A percentile compares a stretch with the other conserved stretches of the same genome.
phyloP scores from a whole-genome alignment of 2,329 filamentous ascomycete genomes.

The Corniculantispora saksenae region DNA sequence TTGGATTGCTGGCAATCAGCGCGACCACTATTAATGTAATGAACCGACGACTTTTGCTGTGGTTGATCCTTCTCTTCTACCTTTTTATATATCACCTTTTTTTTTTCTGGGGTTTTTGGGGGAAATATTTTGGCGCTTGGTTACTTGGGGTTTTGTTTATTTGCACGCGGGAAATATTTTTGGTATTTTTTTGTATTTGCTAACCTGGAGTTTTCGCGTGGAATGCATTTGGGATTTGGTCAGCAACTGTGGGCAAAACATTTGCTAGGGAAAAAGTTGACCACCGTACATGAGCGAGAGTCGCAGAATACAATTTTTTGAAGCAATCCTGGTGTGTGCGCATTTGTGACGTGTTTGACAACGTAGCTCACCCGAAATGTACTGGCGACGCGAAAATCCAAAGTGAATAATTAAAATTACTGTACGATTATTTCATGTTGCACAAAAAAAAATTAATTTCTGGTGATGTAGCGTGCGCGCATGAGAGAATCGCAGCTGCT shows the following conservation, averaged over 20 bases:
- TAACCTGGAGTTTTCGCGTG: slow-evolving; percentile 7
- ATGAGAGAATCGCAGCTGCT: neutral
- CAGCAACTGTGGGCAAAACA: slow-evolving; percentile 7
- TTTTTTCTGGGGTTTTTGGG: slow-evolving; percentile 8
- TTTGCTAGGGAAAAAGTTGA: slow-evolving; percentile 13
- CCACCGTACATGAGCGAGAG: slow-evolving; percentile 3
- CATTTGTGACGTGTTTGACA: too few species aligned
- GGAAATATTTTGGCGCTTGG: neutral
- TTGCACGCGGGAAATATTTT: neutral
- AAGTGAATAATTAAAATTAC: too few species aligned
- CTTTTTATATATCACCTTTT: neutral
- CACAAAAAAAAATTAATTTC: neutral
- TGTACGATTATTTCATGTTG: too few species aligned
- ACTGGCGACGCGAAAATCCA: too few species aligned
- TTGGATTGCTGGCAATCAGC: slow-evolving; percentile 1
- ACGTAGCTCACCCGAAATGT: too few species aligned
- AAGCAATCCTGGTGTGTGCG: neutral
- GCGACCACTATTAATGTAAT: slow-evolving; percentile 17
- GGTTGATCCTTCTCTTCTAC: slow-evolving; percentile 1
- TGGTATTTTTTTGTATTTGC: neutral
- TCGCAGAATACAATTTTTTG: slow-evolving; percentile 6
- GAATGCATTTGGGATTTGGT: slow-evolving; percentile 7
- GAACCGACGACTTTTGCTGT: slow-evolving; percentile 9
- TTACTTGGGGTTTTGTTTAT: neutral
- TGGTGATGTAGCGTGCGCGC: neutral